Evolutionary conservation across 1,139 yeast species (phyloP).

Genomic region (Lodderomyces beijingensis): DNA sequence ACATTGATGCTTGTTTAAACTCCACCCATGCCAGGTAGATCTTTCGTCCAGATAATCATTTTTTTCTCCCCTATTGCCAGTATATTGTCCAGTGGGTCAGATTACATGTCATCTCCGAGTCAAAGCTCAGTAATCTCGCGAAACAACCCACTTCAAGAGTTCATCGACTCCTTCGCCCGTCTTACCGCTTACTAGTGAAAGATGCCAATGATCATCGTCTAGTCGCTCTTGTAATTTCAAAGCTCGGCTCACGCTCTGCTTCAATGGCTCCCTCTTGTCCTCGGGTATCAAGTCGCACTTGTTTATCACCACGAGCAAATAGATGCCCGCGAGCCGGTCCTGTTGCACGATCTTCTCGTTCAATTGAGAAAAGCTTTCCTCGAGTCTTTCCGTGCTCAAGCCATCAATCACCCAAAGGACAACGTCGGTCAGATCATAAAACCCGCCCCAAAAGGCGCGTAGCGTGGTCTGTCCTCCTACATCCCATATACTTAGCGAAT

Average conservation of each 20-base stretch:
- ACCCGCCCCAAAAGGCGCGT: slow-evolving; percentile 86
- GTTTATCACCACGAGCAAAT: slow-evolving; percentile 50
- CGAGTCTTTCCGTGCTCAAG: slow-evolving; percentile 53
- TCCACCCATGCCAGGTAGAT: too few species aligned
- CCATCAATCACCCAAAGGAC: slow-evolving; percentile 93
- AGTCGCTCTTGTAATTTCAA: slow-evolving; percentile 22
- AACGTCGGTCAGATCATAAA: slow-evolving; percentile 80
- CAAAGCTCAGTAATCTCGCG: slow-evolving; percentile 16
- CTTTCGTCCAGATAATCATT: too few species aligned
- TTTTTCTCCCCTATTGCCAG: too few species aligned
- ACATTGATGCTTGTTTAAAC: too few species aligned
- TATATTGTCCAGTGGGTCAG: too few species aligned
- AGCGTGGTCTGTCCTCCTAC: slow-evolving; percentile 82
- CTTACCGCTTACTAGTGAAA: slow-evolving; percentile 51
- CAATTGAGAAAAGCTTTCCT: slow-evolving; percentile 64
- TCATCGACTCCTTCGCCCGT: slow-evolving; percentile 46
- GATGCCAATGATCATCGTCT: slow-evolving; percentile 29
- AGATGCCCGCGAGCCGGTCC: slow-evolving; percentile 67
- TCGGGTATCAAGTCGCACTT: slow-evolving; percentile 49
- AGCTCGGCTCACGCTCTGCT: slow-evolving; percentile 16
- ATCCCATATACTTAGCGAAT: slow-evolving; percentile 62
- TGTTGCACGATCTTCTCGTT: slow-evolving; percentile 62
- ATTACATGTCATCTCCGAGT: too few species aligned
- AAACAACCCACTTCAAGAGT: slow-evolving; percentile 49
- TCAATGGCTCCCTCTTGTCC: slow-evolving; percentile 12